Evolutionary conservation across 1,284 basidiomycete species (phyloP).

Genomic region (Ustilago esculenta): DNA sequence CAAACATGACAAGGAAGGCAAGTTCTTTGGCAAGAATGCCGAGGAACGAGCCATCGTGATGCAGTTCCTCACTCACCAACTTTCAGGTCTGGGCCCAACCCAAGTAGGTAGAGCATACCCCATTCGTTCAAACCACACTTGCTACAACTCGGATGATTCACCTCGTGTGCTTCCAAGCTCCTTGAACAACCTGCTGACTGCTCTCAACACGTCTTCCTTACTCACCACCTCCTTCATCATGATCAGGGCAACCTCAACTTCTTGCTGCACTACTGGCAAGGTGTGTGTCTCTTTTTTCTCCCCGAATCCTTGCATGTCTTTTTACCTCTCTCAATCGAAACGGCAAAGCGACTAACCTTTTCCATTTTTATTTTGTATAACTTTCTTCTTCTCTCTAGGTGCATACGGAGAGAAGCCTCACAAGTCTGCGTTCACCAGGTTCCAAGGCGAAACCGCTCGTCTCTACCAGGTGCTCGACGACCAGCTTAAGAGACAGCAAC

Average conservation of each 20-base stretch:
- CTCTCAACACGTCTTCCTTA: background rate
- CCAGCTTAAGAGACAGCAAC: constrained; percentile 47
- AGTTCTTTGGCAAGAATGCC: constrained; percentile 42
- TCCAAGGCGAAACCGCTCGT: constrained; percentile 54
- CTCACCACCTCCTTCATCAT: background rate
- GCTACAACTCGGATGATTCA: too few relatives aligned
- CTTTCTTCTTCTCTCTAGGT: too few relatives aligned
- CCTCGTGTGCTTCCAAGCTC: too few relatives aligned
- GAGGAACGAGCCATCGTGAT: constrained; percentile 46
- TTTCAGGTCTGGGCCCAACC: constrained; percentile 48
- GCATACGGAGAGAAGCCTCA: constrained; percentile 50
- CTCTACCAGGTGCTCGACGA: constrained; percentile 56
- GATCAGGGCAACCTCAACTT: constrained; percentile 45
- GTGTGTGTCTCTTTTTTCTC: too few relatives aligned
- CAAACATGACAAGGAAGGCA: constrained; percentile 52
- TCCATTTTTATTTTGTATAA: too few relatives aligned
- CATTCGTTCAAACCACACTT: too few relatives aligned
- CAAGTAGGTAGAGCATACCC: constrained; percentile 18
- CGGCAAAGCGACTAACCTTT: too few relatives aligned
- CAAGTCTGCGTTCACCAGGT: constrained; percentile 51
- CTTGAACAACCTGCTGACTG: too few relatives aligned
- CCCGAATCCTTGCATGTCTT: too few relatives aligned
- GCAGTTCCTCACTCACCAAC: constrained; percentile 58
- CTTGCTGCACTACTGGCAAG: constrained; percentile 36
- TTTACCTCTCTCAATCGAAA: too few relatives aligned